Evolutionary conservation across 257 asterid species (phyloP), one percentile per base, ranked within the genome.

Genomic region (Lycium ferocissimum): DNA sequence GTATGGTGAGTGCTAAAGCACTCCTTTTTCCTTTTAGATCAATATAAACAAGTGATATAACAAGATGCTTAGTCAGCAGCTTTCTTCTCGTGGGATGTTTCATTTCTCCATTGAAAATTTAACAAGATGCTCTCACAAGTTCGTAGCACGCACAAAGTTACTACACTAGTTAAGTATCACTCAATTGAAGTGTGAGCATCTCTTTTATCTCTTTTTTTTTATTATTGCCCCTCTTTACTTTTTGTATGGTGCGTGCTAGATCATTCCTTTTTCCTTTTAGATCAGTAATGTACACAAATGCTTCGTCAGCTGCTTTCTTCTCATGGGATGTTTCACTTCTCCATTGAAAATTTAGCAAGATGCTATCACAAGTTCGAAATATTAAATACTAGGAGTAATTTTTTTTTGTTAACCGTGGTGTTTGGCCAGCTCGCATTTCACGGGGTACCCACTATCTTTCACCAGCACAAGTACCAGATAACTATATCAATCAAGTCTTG

Each of bases 41-140:
- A 70, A 17, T 43, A 43, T 1, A 26, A 9, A 65, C 17, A 71
- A 72, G 33, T 26, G 33, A 26, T 26, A 26, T 26, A 26, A 26
- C 33, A 26, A 26, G 33, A 43, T 72, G 57, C 57, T 43, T 9
- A 2, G 3, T 43, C 58, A n/a, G 80, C 37, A 72, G 18, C 80
- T 72, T 72, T 72, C 4, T 43, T 72, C 37, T 72, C 80, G 18
- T 72, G 58, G 4, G 17, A 72, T 72, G 37, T 71, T 70, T 71
- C 13, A 71, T 15, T 71, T 40, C 79, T 9, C 15, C 12, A 18
- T 9, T 17, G 56, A 18, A 71, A 71, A 12, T 71, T 40, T 49
- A 43, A 40, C 35, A 40, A 40, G 9, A 71, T 71, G 54, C 35
- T 70, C 33, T 69, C 8, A 17, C n/a, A 40, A 3, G 33, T 26